Evolutionary conservation across 2,329 filamentous ascomycete genomes (phyloP), one percentile per base, ranked within the genome.

Genomic region (Phaeophleospora eucalypticola): DNA sequence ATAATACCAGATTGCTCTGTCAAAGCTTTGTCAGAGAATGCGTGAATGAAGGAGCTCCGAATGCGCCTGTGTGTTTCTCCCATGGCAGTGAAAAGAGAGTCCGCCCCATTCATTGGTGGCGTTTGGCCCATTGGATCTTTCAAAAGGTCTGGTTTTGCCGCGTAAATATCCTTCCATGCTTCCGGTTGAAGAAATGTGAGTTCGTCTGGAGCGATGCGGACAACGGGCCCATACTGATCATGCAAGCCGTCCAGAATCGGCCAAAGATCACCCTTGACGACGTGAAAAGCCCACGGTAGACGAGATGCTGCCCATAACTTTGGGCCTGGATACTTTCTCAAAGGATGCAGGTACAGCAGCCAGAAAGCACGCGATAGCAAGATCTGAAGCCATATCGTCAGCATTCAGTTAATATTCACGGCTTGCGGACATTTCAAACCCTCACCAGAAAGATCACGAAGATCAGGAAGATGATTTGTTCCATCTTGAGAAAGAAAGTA

Each of bases 151-250:
- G 39, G 24, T 12, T 6, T 12, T 29, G 24, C 6, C 24, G 6
- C 7, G 19, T 68, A 68, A 18, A 73, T 71, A 29, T 73, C 68
- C 52, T 66, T 65, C 67, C 72, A 76, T 2, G 63, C 62, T 6
- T 61, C 42, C 4, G 62, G 49, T 32, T 65, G 58, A 29, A 62
- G 67, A 52, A 72, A 77, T 2, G 72, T 70, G 1, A 77, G 65
- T 53, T 76, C 72, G 46, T 73, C 65, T 2, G 74, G 73, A 4
- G 66, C 67, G 36, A 75, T 60, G 14, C 74, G 69, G 7, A 77
- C 71, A 29, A 75, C 61, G 1, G 64, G 61, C 7, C 73, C 73
- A 51, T 71, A 70, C 21, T 54, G 43, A 2, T 58, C 48, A 53
- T 71, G 69, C 4, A 70, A 53, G n/a, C 18, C 10, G 12, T 42